Evolutionary conservation across 208 protist species (phyloP), one percentile per base, ranked within the genome.

Genomic region (Crithidia acanthocephali): DNA sequence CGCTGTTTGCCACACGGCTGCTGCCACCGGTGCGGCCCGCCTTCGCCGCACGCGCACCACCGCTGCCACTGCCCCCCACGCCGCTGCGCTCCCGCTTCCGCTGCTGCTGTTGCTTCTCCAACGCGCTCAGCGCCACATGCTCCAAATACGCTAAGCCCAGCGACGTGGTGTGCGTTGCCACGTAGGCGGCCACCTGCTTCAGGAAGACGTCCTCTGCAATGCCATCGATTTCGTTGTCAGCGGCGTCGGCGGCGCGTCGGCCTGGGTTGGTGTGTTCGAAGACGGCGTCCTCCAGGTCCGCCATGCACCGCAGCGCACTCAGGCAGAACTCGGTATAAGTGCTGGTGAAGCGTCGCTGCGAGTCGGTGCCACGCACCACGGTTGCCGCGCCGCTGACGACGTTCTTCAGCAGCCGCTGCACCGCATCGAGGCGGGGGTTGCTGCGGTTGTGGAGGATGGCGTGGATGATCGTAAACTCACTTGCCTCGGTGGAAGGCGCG

Each of bases 321-420:
- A 68, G 58, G 72, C 87, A 95, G 68, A 95, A 89, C 63, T 93
- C 82, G 0, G 81, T 75, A 67, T 92, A 92, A 58, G 86, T 71
- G 27, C 58, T 72, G 69, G 87, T 93, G 65, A 95, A 95, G 7
- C 74, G 61, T 37, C 83, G 78, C 65, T 95, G 87, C 18, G 85
- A 90, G 67, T 88, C 80, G 0, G 87, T 95, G 58, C 87, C 90
- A 40, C 91, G 90, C 20, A 92, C 86, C 57, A 95, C 84, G 16
- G 23, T 61, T 2, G 74, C 30, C 4, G 85, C 90, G 23, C 52
- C 55, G 0, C 47, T 13, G 11, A 74, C 45, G 10, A 84, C 67
- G 40, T 56, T 71, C 47, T 59, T 73, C n/a, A 84, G 69, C 15
- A 84, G 69, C 18, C 68, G 68, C 23, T 83, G 73, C 42, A 83